Evolutionary conservation across 306 rosid species (phyloP), one percentile per base, ranked within the genome.

Genomic region (Trichosanthes cucumerina): DNA sequence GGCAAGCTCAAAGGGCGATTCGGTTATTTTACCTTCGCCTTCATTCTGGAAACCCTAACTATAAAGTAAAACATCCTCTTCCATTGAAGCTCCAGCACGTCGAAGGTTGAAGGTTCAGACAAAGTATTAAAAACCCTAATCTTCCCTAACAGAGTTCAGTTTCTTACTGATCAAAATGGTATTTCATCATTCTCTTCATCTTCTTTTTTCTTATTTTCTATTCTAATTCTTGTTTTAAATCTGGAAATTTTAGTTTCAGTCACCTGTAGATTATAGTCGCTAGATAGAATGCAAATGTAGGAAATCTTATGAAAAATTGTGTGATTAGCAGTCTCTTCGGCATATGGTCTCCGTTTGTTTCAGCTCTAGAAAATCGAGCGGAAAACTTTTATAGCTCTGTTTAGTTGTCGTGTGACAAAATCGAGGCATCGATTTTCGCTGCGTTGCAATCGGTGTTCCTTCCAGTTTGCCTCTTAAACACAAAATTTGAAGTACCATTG

Each of bases 31-130:
- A 8, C 77, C 7, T 14, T 24, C 54, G 9, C 24, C 43, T 44
- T 23, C 59, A 16, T 73, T 49, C 77, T 47, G 24, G 26, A 69
- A 73, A 73, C 77, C 77, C 77, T 73, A 73, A 28, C 15, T 73
- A 73, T 73, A 73, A 26, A 73, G 28, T 2, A 28, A 18, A 72
- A 28, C 15, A 24, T 47, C 77, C 0, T 73, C 43, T 49, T 13
- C 39, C 26, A 7, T 19, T 2, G 7, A 26, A 47, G 60, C 41
- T 28, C n/a, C 4, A 47, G 24, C 24, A 14, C 57, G 77, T 72
- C 34, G 23, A 4, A 15, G 77, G 39, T 49, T 31, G 77, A 46
- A 72, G 77, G 4, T 41, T 72, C 77, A 47, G 10, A 3, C 58
- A 4, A 46, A 71, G 14, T 71, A n/a, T 70, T 12, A 10, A 0